These are phyloP conservation scores for Stereocaulon alpinum DNA, from an alignment of 495 filamentous ascomycete genomes.

Conservation along the genomic window DNA sequence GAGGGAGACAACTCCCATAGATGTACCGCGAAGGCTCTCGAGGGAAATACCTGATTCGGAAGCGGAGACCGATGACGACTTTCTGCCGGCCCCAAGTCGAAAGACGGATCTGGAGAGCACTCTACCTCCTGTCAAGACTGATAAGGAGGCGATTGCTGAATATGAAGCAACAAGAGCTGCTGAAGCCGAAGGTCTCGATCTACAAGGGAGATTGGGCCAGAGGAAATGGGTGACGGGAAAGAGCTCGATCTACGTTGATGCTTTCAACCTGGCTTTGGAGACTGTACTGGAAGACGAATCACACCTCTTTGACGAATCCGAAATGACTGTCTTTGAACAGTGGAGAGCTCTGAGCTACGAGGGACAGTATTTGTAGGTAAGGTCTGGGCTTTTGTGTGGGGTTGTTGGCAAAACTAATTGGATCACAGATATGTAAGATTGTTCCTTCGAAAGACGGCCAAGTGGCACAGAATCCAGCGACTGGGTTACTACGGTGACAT, in stretches of 20 bases:
- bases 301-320: slow-evolving; percentile 75
- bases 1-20: slow-evolving; percentile 6
- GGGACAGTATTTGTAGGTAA: slow-evolving; percentile 75
- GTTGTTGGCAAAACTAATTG: slow-evolving; percentile 5
- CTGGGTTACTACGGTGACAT: slow-evolving; percentile 78
- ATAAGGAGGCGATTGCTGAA: slow-evolving; percentile 64
- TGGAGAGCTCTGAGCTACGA: slow-evolving; percentile 75
- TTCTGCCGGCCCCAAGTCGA: slow-evolving; percentile 24
- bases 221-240: slow-evolving; percentile 50
- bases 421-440: slow-evolving; percentile 69
- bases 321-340: slow-evolving; percentile 63
- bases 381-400: neutral
- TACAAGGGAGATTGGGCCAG: slow-evolving; percentile 42
- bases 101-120: slow-evolving; percentile 70
- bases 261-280: slow-evolving; percentile 86
- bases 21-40: slow-evolving; percentile 8
- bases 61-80: slow-evolving; percentile 31
- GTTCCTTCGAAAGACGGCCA: slow-evolving; percentile 88
- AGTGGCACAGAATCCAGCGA: slow-evolving; percentile 77
- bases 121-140: slow-evolving; percentile 55
- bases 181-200: slow-evolving; percentile 28
- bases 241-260: slow-evolving; percentile 94
- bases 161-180: slow-evolving; percentile 55
- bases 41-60: slow-evolving; percentile 27
- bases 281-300: slow-evolving; percentile 85